phyloP scores from a whole-genome alignment of 2,329 filamentous ascomycete species.

The Aureobasidium uvarum region DNA sequence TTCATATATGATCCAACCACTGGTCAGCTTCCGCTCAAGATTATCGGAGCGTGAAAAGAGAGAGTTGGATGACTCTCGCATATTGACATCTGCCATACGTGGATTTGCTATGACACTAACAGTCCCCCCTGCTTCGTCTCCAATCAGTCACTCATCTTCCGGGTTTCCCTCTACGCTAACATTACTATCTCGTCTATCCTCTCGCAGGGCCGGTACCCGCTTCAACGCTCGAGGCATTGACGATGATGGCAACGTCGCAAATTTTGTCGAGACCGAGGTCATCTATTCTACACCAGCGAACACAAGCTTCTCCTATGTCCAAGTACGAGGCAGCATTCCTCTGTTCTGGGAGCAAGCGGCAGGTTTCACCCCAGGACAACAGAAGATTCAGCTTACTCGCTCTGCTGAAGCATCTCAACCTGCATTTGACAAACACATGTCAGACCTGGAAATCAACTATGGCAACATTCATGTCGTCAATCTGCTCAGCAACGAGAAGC shows the following conservation, averaged over 20 bases:
- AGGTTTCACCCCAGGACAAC: slow-evolving; percentile 83
- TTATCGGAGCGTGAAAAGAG: slow-evolving; percentile 72
- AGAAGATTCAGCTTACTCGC: slow-evolving; percentile 88
- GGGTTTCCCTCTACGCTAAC: slow-evolving; percentile 82
- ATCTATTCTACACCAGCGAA: slow-evolving; percentile 78
- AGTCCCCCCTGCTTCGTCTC: slow-evolving; percentile 73
- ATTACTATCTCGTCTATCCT: slow-evolving; percentile 87
- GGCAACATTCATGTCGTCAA: slow-evolving; percentile 92
- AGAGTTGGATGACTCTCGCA: slow-evolving; percentile 78
- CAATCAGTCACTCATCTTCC: slow-evolving; percentile 62
- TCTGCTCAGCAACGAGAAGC: slow-evolving; percentile 84
- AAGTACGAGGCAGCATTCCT: slow-evolving; percentile 88
- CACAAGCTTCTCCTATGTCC: slow-evolving; percentile 87
- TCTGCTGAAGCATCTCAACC: slow-evolving; percentile 89
- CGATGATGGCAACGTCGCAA: slow-evolving; percentile 94
- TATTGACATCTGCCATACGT: slow-evolving; percentile 89
- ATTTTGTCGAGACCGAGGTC: slow-evolving; percentile 98
- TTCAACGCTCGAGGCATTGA: slow-evolving; percentile 98
- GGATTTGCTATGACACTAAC: slow-evolving; percentile 88
- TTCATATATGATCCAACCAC: slow-evolving; percentile 93
- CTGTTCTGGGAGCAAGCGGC: slow-evolving; percentile 96
- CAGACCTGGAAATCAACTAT: slow-evolving; percentile 79
- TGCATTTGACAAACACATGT: slow-evolving; percentile 93
- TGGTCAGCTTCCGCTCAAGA: slow-evolving; percentile 83
- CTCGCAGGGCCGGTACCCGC: slow-evolving; percentile 83